Percentiles rank a stretch among this genome's conserved stretches.
Evolutionary conservation across 192 early-diverging fungal genomes (phyloP).

Genomic region (Kickxella alabastrina): DNA sequence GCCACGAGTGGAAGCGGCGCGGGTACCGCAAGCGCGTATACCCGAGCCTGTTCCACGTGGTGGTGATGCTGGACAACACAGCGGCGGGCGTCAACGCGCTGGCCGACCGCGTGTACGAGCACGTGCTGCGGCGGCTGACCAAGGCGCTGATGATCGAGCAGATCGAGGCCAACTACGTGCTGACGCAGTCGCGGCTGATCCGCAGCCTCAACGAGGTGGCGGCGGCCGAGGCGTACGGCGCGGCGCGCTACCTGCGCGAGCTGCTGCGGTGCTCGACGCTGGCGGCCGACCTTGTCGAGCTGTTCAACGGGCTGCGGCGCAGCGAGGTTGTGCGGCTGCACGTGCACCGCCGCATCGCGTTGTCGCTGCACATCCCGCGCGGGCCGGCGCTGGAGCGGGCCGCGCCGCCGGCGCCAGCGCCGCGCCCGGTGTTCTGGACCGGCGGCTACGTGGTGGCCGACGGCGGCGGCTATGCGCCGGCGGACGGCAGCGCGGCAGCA

Average conservation of each 20-base stretch:
- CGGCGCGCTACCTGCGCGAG: conserved; percentile 28
- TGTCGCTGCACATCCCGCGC: conserved; percentile 49
- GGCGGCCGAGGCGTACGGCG: conserved; percentile 12
- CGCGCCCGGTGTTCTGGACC: conserved; percentile 8
- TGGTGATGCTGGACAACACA: conserved; percentile 52
- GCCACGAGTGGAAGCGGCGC: conserved; percentile 48
- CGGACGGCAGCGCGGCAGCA: conserved; percentile 13
- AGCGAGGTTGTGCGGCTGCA: conserved; percentile 40
- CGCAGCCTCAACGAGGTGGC: conserved; percentile 44
- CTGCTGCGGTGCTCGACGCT: conserved; percentile 21
- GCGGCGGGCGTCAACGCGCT: conserved; percentile 29
- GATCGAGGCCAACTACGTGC: conserved; percentile 44
- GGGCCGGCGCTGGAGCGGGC: conserved; percentile 37
- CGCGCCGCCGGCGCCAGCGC: conserved; percentile 27
- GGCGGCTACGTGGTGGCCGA: conserved; percentile 5
- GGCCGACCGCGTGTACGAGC: conserved; percentile 45
- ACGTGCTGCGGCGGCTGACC: conserved; percentile 42
- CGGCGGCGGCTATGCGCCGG: conserved; percentile 5
- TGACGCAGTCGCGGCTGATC: conserved; percentile 42
- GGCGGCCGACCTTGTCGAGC: conserved; percentile 32
- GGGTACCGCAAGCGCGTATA: conserved; percentile 40
- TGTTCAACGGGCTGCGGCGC: conserved; percentile 45
- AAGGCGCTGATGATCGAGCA: conserved; percentile 51
- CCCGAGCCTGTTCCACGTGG: conserved; percentile 40
- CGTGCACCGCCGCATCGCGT: conserved; percentile 43